Evolutionary conservation across 1,139 yeast genomes (phyloP), one percentile per base, ranked within the genome.

Genomic region (Williopsis jadinii): DNA sequence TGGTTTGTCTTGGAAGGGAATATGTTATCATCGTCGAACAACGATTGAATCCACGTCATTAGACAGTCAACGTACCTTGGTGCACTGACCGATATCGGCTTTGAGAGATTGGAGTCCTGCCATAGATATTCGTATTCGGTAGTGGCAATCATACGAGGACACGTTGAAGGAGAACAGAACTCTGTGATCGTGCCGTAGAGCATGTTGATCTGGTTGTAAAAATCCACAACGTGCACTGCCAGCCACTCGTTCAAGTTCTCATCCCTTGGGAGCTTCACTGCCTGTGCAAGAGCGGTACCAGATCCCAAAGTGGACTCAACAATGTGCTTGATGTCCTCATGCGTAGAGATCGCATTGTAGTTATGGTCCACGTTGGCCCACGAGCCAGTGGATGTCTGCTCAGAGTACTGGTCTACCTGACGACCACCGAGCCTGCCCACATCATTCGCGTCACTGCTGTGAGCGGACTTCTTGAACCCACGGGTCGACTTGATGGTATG

Each of bases 111-210:
- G 44, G 51, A 65, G 55, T 86, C 95, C 60, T 88, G 96, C 98
- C 98, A 92, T 47, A 92, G 73, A 58, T 92, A 92, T 63, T 92
- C 98, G 60, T 88, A 92, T 64, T 88, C 97, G 46, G 84, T 95
- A 0, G 97, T 90, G 11, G 98, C 98, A 43, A 84, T 87, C 99
- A 92, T 92, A 46, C 94, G 68, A 3, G 98, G 97, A 61, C 98
- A 92, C 2, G 95, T 76, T 14, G 68, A 63, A 1, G 97, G 97
- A 0, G 97, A 86, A 61, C 99, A 92, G 57, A 92, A 90, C 64
- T 88, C 96, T 2, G 98, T 90, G 47, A 94, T 84, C 6, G 97
- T 82, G 11, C 97, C 97, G 57, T 92, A 92, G 8, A 92, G 70
- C 98, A 92, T 92, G 63, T 92, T 92, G 55, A 90, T 83, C 62